Percentiles rank a stretch among this genome's conserved stretches.
Conservation (phyloP, 2,329 filamentous ascomycete species). For the Huntiella moniliformis region DNA sequence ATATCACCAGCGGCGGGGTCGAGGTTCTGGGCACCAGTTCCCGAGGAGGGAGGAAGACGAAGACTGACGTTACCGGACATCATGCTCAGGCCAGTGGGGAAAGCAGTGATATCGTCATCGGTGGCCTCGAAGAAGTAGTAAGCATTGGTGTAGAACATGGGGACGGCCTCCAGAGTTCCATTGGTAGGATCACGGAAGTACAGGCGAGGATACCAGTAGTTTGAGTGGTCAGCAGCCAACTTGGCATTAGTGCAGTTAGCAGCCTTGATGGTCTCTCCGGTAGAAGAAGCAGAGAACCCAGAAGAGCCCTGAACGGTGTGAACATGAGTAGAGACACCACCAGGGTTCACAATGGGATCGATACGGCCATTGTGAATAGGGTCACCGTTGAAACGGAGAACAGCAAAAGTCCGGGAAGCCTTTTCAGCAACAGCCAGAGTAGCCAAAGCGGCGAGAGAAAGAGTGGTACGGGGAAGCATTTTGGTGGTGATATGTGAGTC, state of each 20-base stretch:
- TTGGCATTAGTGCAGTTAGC: conserved; percentile 55
- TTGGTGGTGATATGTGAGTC: neutral
- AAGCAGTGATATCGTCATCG: conserved; percentile 47
- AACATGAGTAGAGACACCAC: conserved; percentile 38
- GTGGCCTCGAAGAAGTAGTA: conserved; percentile 58
- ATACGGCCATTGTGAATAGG: conserved; percentile 41
- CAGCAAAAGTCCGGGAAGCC: conserved; percentile 39
- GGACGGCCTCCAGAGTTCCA: conserved; percentile 44
- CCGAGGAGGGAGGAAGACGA: conserved; percentile 36
- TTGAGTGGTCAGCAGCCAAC: conserved; percentile 48
- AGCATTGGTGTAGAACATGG: conserved; percentile 52
- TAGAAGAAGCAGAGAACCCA: conserved; percentile 43
- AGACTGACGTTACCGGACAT: conserved; percentile 43
- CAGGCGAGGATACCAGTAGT: conserved; percentile 60
- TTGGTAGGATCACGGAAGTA: conserved; percentile 48
- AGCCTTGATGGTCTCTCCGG: conserved; percentile 36
- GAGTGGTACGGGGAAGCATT: neutral
- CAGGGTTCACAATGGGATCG: conserved; percentile 52
- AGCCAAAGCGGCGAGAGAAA: conserved; percentile 11
- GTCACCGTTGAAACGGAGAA: conserved; percentile 51
- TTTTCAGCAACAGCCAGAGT: conserved; percentile 21
- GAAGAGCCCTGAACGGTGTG: conserved; percentile 56
- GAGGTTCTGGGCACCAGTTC: conserved; percentile 27
- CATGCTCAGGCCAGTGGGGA: conserved; percentile 54
- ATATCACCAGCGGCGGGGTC: conserved; percentile 33